Percentiles rank a stretch among this genome's conserved stretches.
These are phyloP conservation scores for Amanita subjunquillea DNA, from an alignment of 768 basidiomycete genomes.

Conservation along the genomic window DNA sequence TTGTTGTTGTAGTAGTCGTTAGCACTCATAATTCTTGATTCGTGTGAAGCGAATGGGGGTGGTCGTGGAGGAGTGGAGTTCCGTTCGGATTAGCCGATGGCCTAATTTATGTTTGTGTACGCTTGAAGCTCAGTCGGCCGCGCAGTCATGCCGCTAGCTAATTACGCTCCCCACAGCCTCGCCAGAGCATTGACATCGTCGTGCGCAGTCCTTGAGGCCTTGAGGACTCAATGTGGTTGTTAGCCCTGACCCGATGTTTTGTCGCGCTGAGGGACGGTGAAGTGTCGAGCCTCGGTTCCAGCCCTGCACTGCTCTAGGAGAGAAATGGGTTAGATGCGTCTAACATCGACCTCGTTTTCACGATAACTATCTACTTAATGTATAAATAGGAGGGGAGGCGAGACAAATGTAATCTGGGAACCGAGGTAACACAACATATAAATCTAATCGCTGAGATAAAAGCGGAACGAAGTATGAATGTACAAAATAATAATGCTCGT, in stretches of 20 bases:
- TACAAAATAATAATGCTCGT: neutral
- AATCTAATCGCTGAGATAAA: too few relatives aligned
- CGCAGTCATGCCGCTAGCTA: neutral
- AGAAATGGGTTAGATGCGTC: neutral
- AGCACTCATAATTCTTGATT: conserved; percentile 43
- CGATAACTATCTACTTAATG: neutral
- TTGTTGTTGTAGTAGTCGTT: conserved; percentile 63
- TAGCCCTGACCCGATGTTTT: neutral
- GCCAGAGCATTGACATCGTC: neutral
- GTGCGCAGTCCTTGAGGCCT: neutral
- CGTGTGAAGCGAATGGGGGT: neutral
- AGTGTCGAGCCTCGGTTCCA: neutral
- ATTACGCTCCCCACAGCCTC: neutral
- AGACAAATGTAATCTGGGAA: neutral
- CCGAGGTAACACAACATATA: too few relatives aligned
- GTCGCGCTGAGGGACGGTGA: neutral
- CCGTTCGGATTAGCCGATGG: conserved; percentile 7
- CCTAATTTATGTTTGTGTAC: conserved; percentile 20
- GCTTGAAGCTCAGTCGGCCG: conserved; percentile 10
- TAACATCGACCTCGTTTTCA: neutral
- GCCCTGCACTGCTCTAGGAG: neutral
- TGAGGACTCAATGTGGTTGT: neutral
- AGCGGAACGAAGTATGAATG: too few relatives aligned
- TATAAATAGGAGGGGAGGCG: neutral
- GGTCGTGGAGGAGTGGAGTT: conserved; percentile 4